Evolutionary conservation across 148 eudicot genomes (phyloP), one percentile per base, ranked within the genome.

Genomic region (Arbutus unedo): DNA sequence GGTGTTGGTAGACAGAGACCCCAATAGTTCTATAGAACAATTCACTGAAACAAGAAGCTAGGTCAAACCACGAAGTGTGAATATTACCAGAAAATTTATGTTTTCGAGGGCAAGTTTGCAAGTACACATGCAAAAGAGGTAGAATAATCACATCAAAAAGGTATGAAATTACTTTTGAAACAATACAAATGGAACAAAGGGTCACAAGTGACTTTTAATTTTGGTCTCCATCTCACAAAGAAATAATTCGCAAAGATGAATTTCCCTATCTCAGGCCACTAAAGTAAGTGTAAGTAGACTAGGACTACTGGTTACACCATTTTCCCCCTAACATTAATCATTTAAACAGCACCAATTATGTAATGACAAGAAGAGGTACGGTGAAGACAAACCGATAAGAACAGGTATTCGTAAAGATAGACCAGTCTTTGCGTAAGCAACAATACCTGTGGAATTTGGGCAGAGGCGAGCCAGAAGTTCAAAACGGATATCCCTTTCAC

Each of bases 381-480:
- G 23, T 21, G 23, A 50, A 76, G 45, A 76, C 6, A 5, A 50
- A 77, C 8, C 0, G 13, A 50, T 50, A 50, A 50, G 9, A 50
- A 50, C 9, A 21, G 38, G 53, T 41, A 41, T 57, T 57, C 57
- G 45, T 43, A 59, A 44, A 57, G 41, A 78, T 31, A 10, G 43
- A 78, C 6, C 7, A 18, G 53, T 4, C 59, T 23, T 23, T 50
- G 2, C 56, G 43, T 9, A 15, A 82, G 23, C 19, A 50, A 7
- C 1, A 15, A 19, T 83, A 93, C 98, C 96, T 53, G 97, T 95
- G 60, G 96, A 92, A 83, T 95, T 95, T n/a, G 98, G 97, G 90
- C 98, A 93, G 62, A 95, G 96, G 31, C 97, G 94, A 83, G 98
- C 98, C 77, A 95, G 86, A 66, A 95, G 97, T 79, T 95, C 98